A percentile compares a stretch with the other conserved stretches of the same genome.
phyloP scores from a whole-genome alignment of 108 stramenopile genomes.

The Nitzschia inconspicua region DNA sequence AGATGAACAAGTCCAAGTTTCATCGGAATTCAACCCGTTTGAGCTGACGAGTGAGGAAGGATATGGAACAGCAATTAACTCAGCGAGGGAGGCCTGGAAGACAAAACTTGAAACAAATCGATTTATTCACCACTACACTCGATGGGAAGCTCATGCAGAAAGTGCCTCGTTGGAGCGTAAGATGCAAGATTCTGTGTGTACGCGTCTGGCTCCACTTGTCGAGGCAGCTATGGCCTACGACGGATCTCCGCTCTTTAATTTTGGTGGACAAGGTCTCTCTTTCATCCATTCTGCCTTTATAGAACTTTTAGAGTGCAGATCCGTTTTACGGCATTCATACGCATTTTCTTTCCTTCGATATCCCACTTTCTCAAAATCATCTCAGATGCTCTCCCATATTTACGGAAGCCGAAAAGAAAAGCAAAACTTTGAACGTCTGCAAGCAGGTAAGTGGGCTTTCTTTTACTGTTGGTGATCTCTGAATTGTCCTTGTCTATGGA shows the following conservation, averaged over 20 bases:
- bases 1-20: background rate
- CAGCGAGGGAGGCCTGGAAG: slow-evolving; percentile 24
- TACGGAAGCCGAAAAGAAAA: slow-evolving; percentile 32
- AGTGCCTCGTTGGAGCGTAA: slow-evolving; percentile 42
- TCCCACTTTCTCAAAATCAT: slow-evolving; percentile 10
- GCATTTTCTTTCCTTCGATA: slow-evolving; percentile 50
- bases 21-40: background rate
- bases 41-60: slow-evolving; percentile 21
- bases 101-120: slow-evolving; percentile 37
- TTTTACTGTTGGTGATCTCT: background rate
- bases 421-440: slow-evolving; percentile 41
- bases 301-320: slow-evolving; percentile 56
- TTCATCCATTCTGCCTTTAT: slow-evolving; percentile 57
- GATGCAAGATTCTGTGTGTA: slow-evolving; percentile 44
- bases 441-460: background rate
- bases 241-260: slow-evolving; percentile 37
- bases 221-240: slow-evolving; percentile 42
- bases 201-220: slow-evolving; percentile 42
- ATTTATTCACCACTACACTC: slow-evolving; percentile 54
- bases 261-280: slow-evolving; percentile 44
- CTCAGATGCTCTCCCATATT: background rate
- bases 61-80: slow-evolving; percentile 51
- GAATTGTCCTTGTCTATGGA: background rate
- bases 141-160: slow-evolving; percentile 50
- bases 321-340: slow-evolving; percentile 46